Conservation (phyloP, 2,329 filamentous ascomycete genomes). For the Bimuria novae-zelandiae region DNA sequence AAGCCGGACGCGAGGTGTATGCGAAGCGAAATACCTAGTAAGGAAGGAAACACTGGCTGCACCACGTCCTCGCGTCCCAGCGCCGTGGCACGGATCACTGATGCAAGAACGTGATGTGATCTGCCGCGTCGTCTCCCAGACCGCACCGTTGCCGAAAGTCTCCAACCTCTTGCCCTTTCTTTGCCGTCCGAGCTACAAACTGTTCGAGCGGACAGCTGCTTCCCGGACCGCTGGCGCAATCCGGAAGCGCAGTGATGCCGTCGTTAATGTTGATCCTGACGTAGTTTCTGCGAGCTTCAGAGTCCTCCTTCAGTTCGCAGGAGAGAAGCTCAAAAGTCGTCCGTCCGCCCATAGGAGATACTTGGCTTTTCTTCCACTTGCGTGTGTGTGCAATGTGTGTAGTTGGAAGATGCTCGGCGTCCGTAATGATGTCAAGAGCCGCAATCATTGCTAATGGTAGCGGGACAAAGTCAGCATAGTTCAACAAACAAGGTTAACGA, state of each 20-base stretch:
- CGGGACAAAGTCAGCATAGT: no score
- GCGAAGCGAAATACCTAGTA: neutral
- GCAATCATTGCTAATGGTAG: slow-evolving; percentile 60
- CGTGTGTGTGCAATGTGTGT: slow-evolving; percentile 51
- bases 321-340: slow-evolving; percentile 59
- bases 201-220: slow-evolving; percentile 52
- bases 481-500: no score
- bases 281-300: slow-evolving; percentile 31
- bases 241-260: slow-evolving; percentile 56
- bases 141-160: slow-evolving; percentile 57
- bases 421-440: slow-evolving; percentile 56
- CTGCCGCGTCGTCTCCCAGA: slow-evolving; percentile 46
- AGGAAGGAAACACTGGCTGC: neutral
- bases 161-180: slow-evolving; percentile 50
- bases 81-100: slow-evolving; percentile 37
- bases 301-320: slow-evolving; percentile 29
- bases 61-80: neutral
- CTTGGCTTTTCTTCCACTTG: slow-evolving; percentile 59
- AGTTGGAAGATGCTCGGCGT: slow-evolving; percentile 52
- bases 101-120: slow-evolving; percentile 55
- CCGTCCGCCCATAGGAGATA: slow-evolving; percentile 62
- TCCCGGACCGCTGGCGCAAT: slow-evolving; percentile 54
- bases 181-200: slow-evolving; percentile 50
- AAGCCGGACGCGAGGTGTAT: no score
- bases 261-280: slow-evolving; percentile 64